A percentile compares a stretch with the other conserved stretches of the same genome.
Conservation (phyloP, 495 filamentous ascomycete genomes). For the Aspergillus cavernicola region DNA sequence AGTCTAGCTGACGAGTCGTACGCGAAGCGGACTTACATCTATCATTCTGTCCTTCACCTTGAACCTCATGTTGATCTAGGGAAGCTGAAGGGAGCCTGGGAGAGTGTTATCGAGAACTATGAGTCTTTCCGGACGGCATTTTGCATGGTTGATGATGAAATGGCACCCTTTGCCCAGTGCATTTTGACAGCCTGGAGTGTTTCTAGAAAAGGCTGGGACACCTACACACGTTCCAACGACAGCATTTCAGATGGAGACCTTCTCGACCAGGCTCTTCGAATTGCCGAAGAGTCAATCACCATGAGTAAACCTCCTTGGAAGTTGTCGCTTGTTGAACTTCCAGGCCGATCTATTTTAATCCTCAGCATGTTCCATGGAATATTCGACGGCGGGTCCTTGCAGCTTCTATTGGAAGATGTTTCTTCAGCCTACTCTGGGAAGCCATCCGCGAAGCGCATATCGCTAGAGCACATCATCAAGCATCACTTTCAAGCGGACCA, state of each 20-base stretch:
- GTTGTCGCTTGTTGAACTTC: slow-evolving; percentile 35
- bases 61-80: slow-evolving; percentile 30
- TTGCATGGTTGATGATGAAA: slow-evolving; percentile 60
- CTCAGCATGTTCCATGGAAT: slow-evolving; percentile 75
- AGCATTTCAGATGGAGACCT: slow-evolving; percentile 24
- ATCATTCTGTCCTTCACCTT: slow-evolving; percentile 57
- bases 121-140: slow-evolving; percentile 65
- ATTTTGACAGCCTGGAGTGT: slow-evolving; percentile 7
- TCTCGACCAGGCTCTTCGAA: slow-evolving; percentile 18
- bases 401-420: slow-evolving; percentile 64
- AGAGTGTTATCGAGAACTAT: slow-evolving; percentile 33
- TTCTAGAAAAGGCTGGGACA: slow-evolving; percentile 39
- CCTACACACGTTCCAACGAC: slow-evolving; percentile 14
- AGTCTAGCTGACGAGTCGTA: slow-evolving; percentile 27
- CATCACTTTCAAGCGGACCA: slow-evolving; percentile 37
- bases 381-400: slow-evolving; percentile 74
- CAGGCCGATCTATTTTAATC: slow-evolving; percentile 37
- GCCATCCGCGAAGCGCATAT: slow-evolving; percentile 18
- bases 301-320: slow-evolving; percentile 25
- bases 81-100: slow-evolving; percentile 49
- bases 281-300: slow-evolving; percentile 17
- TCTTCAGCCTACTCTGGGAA: slow-evolving; percentile 25
- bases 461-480: slow-evolving; percentile 27
- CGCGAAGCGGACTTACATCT: slow-evolving; percentile 56
- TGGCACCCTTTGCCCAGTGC: slow-evolving; percentile 62